phyloP scores from a whole-genome alignment of 345 rosid species.

The Alliaria petiolata region DNA sequence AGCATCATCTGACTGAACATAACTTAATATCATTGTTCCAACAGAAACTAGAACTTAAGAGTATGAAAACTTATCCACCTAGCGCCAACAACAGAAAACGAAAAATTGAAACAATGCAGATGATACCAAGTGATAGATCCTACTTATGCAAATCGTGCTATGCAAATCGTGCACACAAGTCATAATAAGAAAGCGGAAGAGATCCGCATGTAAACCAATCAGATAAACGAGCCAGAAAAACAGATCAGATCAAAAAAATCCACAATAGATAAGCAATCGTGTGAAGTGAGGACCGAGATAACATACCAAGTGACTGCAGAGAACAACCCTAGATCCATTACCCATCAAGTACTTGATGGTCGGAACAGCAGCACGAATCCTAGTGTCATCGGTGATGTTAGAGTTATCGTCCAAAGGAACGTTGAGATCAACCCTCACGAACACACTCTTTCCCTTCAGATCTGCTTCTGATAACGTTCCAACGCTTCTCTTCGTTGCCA shows the following conservation, averaged over 20 bases:
- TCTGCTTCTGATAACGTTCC: slow-evolving; percentile 69
- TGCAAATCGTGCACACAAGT: not conserved
- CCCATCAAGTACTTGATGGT: slow-evolving; percentile 88
- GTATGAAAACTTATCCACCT: not conserved
- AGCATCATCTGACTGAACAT: too few species aligned
- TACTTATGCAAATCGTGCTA: not conserved
- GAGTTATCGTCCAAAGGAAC: slow-evolving; percentile 91
- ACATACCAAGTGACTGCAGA: slow-evolving; percentile 89
- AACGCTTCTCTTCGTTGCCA: slow-evolving; percentile 94
- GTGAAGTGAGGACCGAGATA: not conserved
- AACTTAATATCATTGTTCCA: not conserved
- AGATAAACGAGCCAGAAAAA: not conserved
- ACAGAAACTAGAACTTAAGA: not conserved
- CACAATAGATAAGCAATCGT: not conserved
- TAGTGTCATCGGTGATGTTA: slow-evolving; percentile 93
- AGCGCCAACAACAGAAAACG: too few species aligned
- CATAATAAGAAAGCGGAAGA: not conserved
- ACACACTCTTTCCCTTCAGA: slow-evolving; percentile 92
- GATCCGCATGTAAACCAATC: not conserved
- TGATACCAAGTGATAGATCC: not conserved
- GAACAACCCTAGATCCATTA: slow-evolving; percentile 92
- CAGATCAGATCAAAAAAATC: not conserved
- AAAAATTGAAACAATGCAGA: not conserved
- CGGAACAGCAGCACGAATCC: slow-evolving; percentile 92
- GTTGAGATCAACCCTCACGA: slow-evolving; percentile 90